Evolutionary conservation across 164 flowering plant species (phyloP).

Genomic region (Sextonia rubra): DNA sequence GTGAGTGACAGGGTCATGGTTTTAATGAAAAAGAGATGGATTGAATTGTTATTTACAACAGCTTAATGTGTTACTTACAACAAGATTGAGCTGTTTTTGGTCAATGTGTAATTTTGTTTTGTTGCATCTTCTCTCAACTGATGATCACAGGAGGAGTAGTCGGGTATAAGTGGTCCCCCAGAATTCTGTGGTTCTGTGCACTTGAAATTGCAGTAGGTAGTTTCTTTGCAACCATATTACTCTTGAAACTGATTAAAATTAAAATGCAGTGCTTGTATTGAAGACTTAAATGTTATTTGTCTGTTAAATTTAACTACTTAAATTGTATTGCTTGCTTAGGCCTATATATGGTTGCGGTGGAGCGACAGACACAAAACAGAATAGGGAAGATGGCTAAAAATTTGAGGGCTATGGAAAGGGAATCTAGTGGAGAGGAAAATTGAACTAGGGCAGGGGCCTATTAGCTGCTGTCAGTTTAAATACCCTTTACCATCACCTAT

Average conservation of each 20-base stretch:
- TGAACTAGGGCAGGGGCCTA: slow-evolving; percentile 6
- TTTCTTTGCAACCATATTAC: not conserved
- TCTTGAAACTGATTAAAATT: not conserved
- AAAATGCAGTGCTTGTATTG: not conserved
- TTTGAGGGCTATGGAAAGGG: slow-evolving; percentile 27
- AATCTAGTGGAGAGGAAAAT: slow-evolving; percentile 29
- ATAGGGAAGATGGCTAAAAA: slow-evolving; percentile 52
- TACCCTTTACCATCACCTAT: not conserved
- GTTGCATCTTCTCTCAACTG: no score
- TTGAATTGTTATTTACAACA: no score
- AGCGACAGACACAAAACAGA: slow-evolving; percentile 68
- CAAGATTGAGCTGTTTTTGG: no score
- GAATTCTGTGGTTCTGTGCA: slow-evolving; percentile 76
- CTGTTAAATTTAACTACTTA: not conserved
- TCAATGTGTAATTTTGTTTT: no score
- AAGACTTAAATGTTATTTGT: not conserved
- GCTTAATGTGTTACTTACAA: no score
- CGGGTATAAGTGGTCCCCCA: slow-evolving; percentile 79
- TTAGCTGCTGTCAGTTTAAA: not conserved
- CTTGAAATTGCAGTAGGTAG: slow-evolving; percentile 77
- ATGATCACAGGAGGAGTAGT: slow-evolving; percentile 66
- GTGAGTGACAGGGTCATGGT: not conserved
- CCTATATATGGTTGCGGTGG: slow-evolving; percentile 75
- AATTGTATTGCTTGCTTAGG: slow-evolving; percentile 33
- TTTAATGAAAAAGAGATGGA: no score